These are phyloP conservation scores for Termitomyces sp. DNA, from an alignment of 768 basidiomycete genomes.

Conservation along the genomic window DNA sequence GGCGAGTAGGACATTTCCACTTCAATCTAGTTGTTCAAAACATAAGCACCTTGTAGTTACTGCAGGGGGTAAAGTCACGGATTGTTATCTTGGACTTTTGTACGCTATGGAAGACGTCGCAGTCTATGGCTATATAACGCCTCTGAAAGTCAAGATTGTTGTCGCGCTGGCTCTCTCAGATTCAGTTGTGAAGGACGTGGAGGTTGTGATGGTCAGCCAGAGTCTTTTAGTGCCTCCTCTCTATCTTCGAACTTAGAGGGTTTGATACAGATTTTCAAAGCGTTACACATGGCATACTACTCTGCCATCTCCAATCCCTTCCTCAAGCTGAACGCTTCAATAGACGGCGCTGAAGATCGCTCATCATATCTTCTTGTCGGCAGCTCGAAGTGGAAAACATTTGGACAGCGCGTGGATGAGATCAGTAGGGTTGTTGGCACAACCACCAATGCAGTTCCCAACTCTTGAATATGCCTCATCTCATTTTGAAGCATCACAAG, in stretches of 20 bases:
- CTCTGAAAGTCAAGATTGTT: conserved; percentile 83
- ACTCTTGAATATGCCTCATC: conserved; percentile 6
- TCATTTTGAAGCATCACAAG: background rate
- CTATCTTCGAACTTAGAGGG: background rate
- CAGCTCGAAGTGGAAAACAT: conserved; percentile 60
- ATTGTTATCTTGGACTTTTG: conserved; percentile 81
- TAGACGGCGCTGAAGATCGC: conserved; percentile 45
- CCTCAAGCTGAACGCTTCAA: conserved; percentile 52
- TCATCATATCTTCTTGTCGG: conserved; percentile 53
- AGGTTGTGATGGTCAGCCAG: conserved; percentile 61
- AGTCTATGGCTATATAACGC: conserved; percentile 88
- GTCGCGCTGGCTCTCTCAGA: conserved; percentile 76
- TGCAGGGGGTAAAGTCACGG: conserved; percentile 54
- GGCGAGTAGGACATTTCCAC: conserved; percentile 39
- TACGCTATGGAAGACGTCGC: conserved; percentile 93
- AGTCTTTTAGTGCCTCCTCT: background rate
- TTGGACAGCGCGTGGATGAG: conserved; percentile 69
- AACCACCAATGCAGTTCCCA: conserved; percentile 19
- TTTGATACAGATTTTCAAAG: conserved; percentile 68
- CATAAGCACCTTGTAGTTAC: conserved; percentile 23
- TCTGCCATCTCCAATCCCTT: conserved; percentile 83
- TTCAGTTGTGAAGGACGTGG: conserved; percentile 72
- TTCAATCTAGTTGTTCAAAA: conserved; percentile 3
- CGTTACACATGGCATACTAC: conserved; percentile 85
- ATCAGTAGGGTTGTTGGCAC: conserved; percentile 57